These are phyloP conservation scores for Medicago ruthenica DNA, from an alignment of 306 rosid species.

Conservation along the genomic window DNA sequence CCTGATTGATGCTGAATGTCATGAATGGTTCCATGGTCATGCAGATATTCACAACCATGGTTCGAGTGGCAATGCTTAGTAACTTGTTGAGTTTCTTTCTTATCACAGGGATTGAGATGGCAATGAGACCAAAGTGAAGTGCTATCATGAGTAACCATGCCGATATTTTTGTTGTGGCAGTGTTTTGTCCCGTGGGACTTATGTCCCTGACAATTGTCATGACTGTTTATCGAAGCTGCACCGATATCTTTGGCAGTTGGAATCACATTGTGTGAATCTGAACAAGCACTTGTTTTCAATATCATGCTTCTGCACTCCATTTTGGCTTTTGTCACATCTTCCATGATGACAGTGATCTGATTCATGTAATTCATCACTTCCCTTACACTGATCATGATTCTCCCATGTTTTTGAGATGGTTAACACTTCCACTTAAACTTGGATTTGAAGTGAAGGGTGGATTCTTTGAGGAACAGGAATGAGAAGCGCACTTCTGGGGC, in stretches of 20 bases:
- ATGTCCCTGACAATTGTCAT: conserved; percentile 42
- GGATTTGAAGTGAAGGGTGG: conserved; percentile 43
- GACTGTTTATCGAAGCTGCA: conserved; percentile 11
- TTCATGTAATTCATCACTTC: conserved; percentile 42
- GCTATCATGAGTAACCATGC: conserved; percentile 30
- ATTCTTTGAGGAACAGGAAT: conserved; percentile 46
- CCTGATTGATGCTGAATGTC: conserved; percentile 34
- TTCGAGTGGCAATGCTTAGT: conserved; percentile 45
- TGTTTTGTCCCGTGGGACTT: conserved; percentile 42
- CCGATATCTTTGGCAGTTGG: conserved; percentile 27
- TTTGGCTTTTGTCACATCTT: conserved; percentile 36
- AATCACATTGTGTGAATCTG: conserved; percentile 34
- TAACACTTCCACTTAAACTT: conserved; percentile 44
- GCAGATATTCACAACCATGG: conserved; percentile 42
- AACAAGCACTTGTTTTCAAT: conserved; percentile 40
- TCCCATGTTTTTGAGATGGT: conserved; percentile 32
- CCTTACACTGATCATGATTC: conserved; percentile 42
- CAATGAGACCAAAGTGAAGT: conserved; percentile 12
- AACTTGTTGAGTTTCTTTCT: conserved; percentile 24
- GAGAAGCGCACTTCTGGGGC: conserved; percentile 53
- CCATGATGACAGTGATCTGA: conserved; percentile 54
- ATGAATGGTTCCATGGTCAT: conserved; percentile 35
- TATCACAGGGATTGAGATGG: conserved; percentile 35
- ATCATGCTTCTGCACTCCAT: conserved; percentile 45
- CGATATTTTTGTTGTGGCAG: conserved; percentile 34